A percentile compares a stretch with the other conserved stretches of the same genome.
These are phyloP conservation scores for Combretum micranthum DNA, from an alignment of 345 rosid genomes.

Conservation along the genomic window DNA sequence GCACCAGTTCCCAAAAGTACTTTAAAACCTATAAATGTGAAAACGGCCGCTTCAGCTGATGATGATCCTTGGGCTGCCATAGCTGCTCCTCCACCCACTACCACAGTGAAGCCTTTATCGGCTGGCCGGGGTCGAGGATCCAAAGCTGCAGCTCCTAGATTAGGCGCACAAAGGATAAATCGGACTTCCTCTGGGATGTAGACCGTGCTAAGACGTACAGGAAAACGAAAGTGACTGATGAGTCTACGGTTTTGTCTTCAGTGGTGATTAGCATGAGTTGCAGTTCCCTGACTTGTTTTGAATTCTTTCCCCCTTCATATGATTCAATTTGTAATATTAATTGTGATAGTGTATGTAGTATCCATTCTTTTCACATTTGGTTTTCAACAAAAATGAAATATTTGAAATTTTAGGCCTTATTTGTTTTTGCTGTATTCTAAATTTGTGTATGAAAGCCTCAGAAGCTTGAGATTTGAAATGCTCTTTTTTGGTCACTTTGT, in stretches of 20 bases:
- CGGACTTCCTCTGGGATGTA: slow-evolving; percentile 71
- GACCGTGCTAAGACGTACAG: slow-evolving; percentile 11
- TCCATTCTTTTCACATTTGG: slow-evolving; percentile 22
- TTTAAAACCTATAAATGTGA: slow-evolving; percentile 62
- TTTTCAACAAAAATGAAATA: no score
- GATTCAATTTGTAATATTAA: slow-evolving; percentile 51
- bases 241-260: slow-evolving; percentile 38
- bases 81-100: slow-evolving; percentile 92
- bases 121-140: slow-evolving; percentile 71
- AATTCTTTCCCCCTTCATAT: slow-evolving; percentile 11
- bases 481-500: no score
- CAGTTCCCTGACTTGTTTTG: slow-evolving; percentile 12
- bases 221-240: slow-evolving; percentile 13
- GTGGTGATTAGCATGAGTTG: slow-evolving; percentile 14
- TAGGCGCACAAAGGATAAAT: slow-evolving; percentile 92
- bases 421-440: no score
- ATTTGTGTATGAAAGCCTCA: no score
- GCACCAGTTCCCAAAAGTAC: slow-evolving; percentile 67
- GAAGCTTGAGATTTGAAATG: no score
- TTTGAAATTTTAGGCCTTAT: no score
- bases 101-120: slow-evolving; percentile 63
- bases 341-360: slow-evolving; percentile 33
- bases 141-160: slow-evolving; percentile 57
- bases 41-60: slow-evolving; percentile 35
- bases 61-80: slow-evolving; percentile 96